Base-by-base conservation (phyloP, 495 filamentous ascomycete genomes). In the Penicillium soppii region DNA sequence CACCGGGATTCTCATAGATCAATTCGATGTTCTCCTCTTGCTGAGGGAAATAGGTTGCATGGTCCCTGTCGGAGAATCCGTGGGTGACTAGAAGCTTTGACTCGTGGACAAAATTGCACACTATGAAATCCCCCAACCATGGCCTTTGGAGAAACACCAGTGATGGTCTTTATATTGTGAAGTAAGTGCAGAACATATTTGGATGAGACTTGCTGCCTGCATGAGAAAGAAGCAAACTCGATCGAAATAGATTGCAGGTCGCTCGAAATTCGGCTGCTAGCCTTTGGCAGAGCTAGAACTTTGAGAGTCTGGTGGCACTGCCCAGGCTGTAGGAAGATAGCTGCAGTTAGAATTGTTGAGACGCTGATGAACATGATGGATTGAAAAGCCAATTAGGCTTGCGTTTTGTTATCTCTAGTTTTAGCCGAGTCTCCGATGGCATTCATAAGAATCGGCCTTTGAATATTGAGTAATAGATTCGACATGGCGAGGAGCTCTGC, bases 211-310 rank as follows among this genome's bases (percentile, higher is more conserved):
- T 57, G 33, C 58, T 65, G 2, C 62, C 62, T 35, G 56, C 58
- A 47, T 62, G 59, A 56, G 23, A 65, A 62, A n/a, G 47, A 59
- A 0, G 54, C 50, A 45, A 65, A 62, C 50, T 65, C 62, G 41
- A 65, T 51, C 3, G 62, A 65, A 35, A 62, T 53, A 6, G 61
- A 56, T 7, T 51, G 50, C 1, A 61, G 9, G 30, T 61, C 58
- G 1, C 27, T 51, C 6, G 51, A 23, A 0, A 58, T 23, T 1
- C 22, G 12, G 17, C n/a, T 27, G 15, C 40, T 27, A 7, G 27
- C 6, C 23, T 29, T 27, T 21, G 36, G 36, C 4, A 21, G 19
- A 21, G 36, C 7, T 7, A 12, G 29, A 7, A 32, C 13, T 3
- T 12, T 32, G 13, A 12, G 29, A 7, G 8, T 7, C 3, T 32